Evolutionary conservation across 2,329 filamentous ascomycete species (phyloP), one percentile per base, ranked within the genome.

Genomic region (Plenodomus lindquistii): DNA sequence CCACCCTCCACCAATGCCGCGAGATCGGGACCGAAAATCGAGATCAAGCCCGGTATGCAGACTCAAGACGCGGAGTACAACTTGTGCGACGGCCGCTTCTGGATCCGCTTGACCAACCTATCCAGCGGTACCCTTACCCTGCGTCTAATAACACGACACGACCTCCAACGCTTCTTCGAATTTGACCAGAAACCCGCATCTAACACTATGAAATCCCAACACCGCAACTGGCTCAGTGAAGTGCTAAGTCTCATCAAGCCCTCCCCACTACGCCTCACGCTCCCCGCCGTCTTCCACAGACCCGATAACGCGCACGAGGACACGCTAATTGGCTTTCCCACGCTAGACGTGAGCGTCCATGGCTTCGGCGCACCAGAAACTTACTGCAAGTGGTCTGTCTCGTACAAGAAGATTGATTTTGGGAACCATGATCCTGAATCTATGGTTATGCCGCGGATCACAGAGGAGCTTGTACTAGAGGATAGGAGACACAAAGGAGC

Each of bases 1-100:
- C 60, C 65, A 10, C 40, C 58, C 8, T 42, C 53, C 4, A 22
- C 16, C 2, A 10, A 24, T 51, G 64, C 24, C 19, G 21, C 1
- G 24, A 16, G 10, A 13, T 17, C 2, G 1, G 34, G 20, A 10
- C 20, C 7, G 34, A 42, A 6, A 15, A 8, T 15, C 27, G 15
- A 7, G 11, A 31, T n/a, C n/a, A n/a, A n/a, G n/a, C n/a, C n/a
- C n/a, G n/a, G n/a, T n/a, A n/a, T n/a, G n/a, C n/a, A n/a, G n/a
- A n/a, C n/a, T n/a, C n/a, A n/a, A n/a, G n/a, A n/a, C n/a, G n/a
- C n/a, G n/a, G n/a, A n/a, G n/a, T n/a, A n/a, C 16, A 47, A 70
- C 4, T 72, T 85, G 15, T 84, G 80, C 73, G 81, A 84, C 57
- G 73, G 76, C 39, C 74, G 82, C 17, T 84, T 74, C 64, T 85